phyloP scores from a whole-genome alignment of 495 filamentous ascomycete genomes.

The Trichocladium uniseriatum region DNA sequence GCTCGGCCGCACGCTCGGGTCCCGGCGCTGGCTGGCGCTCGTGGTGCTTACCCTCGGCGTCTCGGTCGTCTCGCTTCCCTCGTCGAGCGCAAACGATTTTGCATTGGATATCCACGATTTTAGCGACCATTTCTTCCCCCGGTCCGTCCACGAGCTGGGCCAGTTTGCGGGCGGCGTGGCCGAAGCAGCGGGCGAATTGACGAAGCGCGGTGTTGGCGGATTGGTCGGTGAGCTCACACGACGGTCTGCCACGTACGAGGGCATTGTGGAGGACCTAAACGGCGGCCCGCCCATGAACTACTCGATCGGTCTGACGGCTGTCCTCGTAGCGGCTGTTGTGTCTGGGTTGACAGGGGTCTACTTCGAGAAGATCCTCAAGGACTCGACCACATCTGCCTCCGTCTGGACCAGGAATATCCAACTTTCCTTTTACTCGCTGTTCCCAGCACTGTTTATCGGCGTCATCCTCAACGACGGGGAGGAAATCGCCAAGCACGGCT shows the following conservation, averaged over 20 bases:
- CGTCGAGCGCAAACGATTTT: slow-evolving; percentile 36
- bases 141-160: slow-evolving; percentile 56
- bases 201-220: slow-evolving; percentile 35
- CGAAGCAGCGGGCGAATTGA: slow-evolving; percentile 41
- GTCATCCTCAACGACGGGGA: slow-evolving; percentile 80
- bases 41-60: slow-evolving; percentile 75
- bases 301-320: slow-evolving; percentile 66
- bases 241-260: slow-evolving; percentile 93
- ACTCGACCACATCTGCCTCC: slow-evolving; percentile 57
- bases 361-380: slow-evolving; percentile 91
- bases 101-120: slow-evolving; percentile 45
- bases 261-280: slow-evolving; percentile 73
- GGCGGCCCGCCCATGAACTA: slow-evolving; percentile 61
- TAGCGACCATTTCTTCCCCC: slow-evolving; percentile 57
- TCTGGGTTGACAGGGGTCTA: slow-evolving; percentile 83
- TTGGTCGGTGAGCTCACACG: slow-evolving; percentile 46
- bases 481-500: slow-evolving; percentile 70
- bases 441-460: slow-evolving; percentile 77
- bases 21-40: slow-evolving; percentile 69
- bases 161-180: slow-evolving; percentile 35
- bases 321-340: slow-evolving; percentile 62
- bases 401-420: slow-evolving; percentile 94
- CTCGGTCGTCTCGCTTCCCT: slow-evolving; percentile 75
- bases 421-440: slow-evolving; percentile 81
- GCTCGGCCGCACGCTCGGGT: slow-evolving; percentile 57